Conservation (phyloP, 768 basidiomycete genomes). For the Boletus vermiculosoides region DNA sequence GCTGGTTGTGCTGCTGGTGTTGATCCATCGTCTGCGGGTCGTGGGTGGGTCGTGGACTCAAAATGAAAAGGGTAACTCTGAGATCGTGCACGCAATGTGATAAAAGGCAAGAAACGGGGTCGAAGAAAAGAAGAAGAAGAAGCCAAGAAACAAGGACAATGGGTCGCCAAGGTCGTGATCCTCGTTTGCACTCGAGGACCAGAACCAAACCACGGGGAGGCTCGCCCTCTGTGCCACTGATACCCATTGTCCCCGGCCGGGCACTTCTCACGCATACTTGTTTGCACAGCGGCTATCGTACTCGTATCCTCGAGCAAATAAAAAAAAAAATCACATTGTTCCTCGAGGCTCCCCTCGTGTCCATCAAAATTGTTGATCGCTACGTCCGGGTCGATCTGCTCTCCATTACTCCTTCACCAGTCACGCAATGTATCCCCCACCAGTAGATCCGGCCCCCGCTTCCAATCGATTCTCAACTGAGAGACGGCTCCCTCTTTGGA, state of each 20-base stretch:
- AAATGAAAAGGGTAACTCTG: slow-evolving; percentile 35
- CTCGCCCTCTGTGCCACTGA: neutral
- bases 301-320: neutral
- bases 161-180: slow-evolving; percentile 24
- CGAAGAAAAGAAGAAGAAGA: slow-evolving; percentile 36
- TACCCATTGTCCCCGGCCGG: slow-evolving; percentile 11
- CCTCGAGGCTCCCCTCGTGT: slow-evolving; percentile 27
- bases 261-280: slow-evolving; percentile 22
- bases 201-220: slow-evolving; percentile 21
- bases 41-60: slow-evolving; percentile 35
- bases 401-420: neutral
- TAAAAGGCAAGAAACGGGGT: slow-evolving; percentile 34
- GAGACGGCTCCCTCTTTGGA: neutral
- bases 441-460: slow-evolving; percentile 9
- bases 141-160: slow-evolving; percentile 33
- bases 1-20: slow-evolving; percentile 41
- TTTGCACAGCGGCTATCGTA: slow-evolving; percentile 4
- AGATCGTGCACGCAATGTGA: slow-evolving; percentile 36
- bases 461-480: slow-evolving; percentile 17
- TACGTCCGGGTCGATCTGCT: slow-evolving; percentile 3
- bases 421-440: neutral
- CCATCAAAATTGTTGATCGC: slow-evolving; percentile 16
- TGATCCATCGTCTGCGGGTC: slow-evolving; percentile 44
- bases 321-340: neutral
- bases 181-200: slow-evolving; percentile 30